These are phyloP conservation scores for Paramecium bursaria DNA, from an alignment of 73 alveolate genomes.

Conservation along the genomic window DNA sequence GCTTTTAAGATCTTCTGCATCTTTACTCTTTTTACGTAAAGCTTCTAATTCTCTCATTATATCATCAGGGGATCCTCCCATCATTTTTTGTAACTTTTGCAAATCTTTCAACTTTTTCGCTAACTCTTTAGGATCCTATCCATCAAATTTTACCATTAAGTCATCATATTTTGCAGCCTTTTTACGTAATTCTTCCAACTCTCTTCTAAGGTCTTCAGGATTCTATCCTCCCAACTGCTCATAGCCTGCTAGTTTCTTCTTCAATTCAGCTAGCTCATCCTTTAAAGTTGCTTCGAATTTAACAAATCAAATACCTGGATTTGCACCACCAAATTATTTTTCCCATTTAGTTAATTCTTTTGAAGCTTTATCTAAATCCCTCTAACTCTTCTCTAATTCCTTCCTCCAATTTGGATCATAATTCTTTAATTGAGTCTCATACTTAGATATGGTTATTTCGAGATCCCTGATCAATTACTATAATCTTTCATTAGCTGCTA, in stretches of 20 bases:
- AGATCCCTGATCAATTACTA: not conserved
- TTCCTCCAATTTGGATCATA: slow-evolving; percentile 58
- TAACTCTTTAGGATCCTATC: slow-evolving; percentile 30
- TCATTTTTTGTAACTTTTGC: slow-evolving; percentile 14
- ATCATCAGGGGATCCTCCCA: slow-evolving; percentile 54
- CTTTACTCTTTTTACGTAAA: slow-evolving; percentile 42
- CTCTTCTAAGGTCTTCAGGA: slow-evolving; percentile 47
- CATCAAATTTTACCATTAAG: not conserved
- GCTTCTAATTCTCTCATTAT: slow-evolving; percentile 37
- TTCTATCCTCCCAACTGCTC: slow-evolving; percentile 50
- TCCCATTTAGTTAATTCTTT: slow-evolving; percentile 3
- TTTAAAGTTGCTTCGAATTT: not conserved
- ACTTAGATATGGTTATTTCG: slow-evolving; percentile 1
- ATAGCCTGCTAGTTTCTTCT: slow-evolving; percentile 29
- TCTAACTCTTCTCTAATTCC: slow-evolving; percentile 40
- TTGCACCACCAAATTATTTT: slow-evolving; percentile 39
- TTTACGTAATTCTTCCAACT: slow-evolving; percentile 18
- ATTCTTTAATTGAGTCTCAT: not conserved
- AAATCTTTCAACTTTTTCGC: slow-evolving; percentile 24
- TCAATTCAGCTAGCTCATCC: not conserved
- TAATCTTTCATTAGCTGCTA: slow-evolving; percentile 27
- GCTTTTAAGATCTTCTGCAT: slow-evolving; percentile 27
- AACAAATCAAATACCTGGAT: not conserved
- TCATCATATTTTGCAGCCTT: slow-evolving; percentile 36
- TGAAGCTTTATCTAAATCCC: slow-evolving; percentile 21